Conservation (phyloP, 148 eudicot genomes). For the Cornus suecica region DNA sequence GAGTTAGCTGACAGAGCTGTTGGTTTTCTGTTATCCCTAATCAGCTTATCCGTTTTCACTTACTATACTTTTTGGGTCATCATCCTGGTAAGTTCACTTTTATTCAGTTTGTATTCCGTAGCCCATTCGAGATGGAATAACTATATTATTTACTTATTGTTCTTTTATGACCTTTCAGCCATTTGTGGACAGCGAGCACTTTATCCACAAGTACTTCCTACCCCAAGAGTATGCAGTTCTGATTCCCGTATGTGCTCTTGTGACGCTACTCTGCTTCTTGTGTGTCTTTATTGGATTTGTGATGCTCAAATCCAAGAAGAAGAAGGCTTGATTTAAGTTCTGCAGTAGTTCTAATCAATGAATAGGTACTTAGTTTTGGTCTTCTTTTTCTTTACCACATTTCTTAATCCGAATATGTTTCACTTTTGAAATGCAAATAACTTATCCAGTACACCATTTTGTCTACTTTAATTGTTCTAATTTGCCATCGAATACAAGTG, state of each 20-base stretch:
- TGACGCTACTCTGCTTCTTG: constrained; percentile 66
- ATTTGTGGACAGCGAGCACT: constrained; percentile 80
- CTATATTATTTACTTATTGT: constrained; percentile 4
- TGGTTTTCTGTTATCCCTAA: constrained; percentile 60
- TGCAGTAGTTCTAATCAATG: background rate
- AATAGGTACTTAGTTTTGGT: background rate
- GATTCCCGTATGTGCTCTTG: constrained; percentile 74
- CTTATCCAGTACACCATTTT: background rate
- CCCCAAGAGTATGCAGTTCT: constrained; percentile 81
- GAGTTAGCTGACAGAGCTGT: constrained; percentile 89
- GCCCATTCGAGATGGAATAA: constrained; percentile 6
- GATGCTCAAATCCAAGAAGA: constrained; percentile 85
- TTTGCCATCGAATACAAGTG: background rate
- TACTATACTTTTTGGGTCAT: constrained; percentile 95
- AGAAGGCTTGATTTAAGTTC: constrained; percentile 44
- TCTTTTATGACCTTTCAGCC: constrained; percentile 55
- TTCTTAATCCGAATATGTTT: background rate
- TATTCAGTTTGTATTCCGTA: background rate
- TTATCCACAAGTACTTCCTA: constrained; percentile 82
- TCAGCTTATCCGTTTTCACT: constrained; percentile 77
- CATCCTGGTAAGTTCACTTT: constrained; percentile 58
- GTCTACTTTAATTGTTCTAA: background rate
- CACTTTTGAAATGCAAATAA: background rate
- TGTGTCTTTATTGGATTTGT: constrained; percentile 70
- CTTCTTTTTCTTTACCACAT: background rate